A percentile compares a stretch with the other conserved stretches of the same genome.
Evolutionary conservation across 2,329 filamentous ascomycete species (phyloP).

Genomic region (Magnaporthiopsis poae): DNA sequence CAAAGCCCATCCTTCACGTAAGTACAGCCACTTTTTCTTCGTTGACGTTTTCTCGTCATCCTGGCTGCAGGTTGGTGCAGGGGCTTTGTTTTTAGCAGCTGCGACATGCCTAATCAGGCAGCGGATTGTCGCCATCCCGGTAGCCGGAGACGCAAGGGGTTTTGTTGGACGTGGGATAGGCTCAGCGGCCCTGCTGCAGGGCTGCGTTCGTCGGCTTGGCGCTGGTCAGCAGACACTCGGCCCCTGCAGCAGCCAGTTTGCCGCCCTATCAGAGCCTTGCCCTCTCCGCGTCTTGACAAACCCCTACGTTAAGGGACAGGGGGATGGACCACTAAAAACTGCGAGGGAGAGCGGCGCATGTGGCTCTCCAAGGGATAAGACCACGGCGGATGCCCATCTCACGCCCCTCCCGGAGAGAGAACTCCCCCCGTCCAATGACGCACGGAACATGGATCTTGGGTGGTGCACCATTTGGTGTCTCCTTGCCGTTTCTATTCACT

Average conservation of each 20-base stretch:
- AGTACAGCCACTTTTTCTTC: constrained; percentile 24
- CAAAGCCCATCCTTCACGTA: constrained; percentile 52
- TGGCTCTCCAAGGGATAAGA: background rate
- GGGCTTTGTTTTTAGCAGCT: background rate
- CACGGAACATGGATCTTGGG: too few species aligned
- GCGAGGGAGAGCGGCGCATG: background rate
- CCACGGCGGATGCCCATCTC: background rate
- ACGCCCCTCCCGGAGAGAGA: background rate
- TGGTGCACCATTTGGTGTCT: background rate
- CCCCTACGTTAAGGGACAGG: background rate
- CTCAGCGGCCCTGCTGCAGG: background rate
- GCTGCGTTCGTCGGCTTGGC: background rate
- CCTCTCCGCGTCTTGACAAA: background rate
- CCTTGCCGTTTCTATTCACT: background rate
- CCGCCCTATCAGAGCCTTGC: background rate
- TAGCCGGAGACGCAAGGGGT: background rate
- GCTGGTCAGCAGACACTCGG: background rate
- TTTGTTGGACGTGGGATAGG: background rate
- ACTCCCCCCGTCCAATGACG: background rate
- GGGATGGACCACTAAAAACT: background rate
- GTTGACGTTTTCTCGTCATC: background rate
- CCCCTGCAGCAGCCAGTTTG: background rate
- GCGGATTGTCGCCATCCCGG: background rate
- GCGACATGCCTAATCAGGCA: background rate
- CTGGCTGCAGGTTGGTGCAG: background rate